These are phyloP conservation scores for Quercus lobata DNA, from an alignment of 331 rosid genomes.

Conservation along the genomic window DNA sequence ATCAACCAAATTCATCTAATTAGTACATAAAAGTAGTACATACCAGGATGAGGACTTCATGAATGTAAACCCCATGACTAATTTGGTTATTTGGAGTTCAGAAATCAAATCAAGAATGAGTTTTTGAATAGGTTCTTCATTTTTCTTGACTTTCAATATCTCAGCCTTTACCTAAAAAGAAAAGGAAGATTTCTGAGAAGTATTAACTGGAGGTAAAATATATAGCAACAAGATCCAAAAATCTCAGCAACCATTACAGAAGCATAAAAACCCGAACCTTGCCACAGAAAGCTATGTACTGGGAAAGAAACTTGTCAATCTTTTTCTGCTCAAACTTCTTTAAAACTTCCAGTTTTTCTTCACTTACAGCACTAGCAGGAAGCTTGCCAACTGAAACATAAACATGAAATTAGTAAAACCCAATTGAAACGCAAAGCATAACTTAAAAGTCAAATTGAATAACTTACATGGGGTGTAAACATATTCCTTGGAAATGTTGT, in stretches of 20 bases:
- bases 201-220: background rate
- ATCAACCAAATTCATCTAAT: background rate
- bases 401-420: constrained; percentile 14
- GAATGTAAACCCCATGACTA: constrained; percentile 67
- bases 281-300: constrained; percentile 58
- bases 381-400: constrained; percentile 76
- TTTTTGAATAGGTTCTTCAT: constrained; percentile 56
- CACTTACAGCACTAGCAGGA: constrained; percentile 67
- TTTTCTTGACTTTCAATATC: constrained; percentile 41
- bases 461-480: constrained; percentile 75
- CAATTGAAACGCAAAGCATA: constrained; percentile 1
- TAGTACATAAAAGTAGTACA: background rate
- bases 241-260: constrained; percentile 1
- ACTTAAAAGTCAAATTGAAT: background rate
- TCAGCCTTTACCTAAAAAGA: constrained; percentile 56
- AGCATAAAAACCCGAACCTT: constrained; percentile 41
- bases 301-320: constrained; percentile 41
- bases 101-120: constrained; percentile 53
- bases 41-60: constrained; percentile 60
- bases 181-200: background rate
- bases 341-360: constrained; percentile 53
- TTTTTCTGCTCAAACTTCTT: constrained; percentile 52
- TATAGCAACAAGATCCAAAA: background rate
- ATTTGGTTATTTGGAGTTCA: constrained; percentile 49
- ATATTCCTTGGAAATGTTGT: constrained; percentile 38